phyloP scores from a whole-genome alignment of 1,284 basidiomycete genomes.

The Porogramme epimiltina region DNA sequence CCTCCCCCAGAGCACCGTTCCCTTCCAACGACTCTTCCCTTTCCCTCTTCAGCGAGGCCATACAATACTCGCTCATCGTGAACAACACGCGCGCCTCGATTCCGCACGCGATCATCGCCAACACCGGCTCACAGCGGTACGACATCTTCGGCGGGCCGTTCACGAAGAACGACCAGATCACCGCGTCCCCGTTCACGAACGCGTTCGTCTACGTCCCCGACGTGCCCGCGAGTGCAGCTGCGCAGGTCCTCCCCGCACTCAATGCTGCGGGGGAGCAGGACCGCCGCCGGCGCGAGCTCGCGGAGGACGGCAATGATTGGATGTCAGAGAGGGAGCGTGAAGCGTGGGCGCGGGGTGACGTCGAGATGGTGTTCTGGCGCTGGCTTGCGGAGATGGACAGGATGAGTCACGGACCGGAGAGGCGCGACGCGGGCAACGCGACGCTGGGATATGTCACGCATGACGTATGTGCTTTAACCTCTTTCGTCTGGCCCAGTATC shows the following conservation, averaged over 20 bases:
- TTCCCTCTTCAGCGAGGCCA: slow-evolving; percentile 60
- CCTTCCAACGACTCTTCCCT: slow-evolving; percentile 67
- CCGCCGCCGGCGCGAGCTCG: slow-evolving; percentile 32
- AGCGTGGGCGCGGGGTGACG: slow-evolving; percentile 51
- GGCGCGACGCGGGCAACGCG: slow-evolving; percentile 44
- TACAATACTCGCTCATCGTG: slow-evolving; percentile 56
- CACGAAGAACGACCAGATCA: slow-evolving; percentile 79
- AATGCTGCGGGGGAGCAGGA: slow-evolving; percentile 48
- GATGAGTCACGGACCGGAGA: slow-evolving; percentile 32
- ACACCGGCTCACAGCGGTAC: slow-evolving; percentile 76
- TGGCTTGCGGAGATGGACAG: slow-evolving; percentile 62
- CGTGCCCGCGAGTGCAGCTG: slow-evolving; percentile 50
- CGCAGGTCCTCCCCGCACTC: slow-evolving; percentile 52
- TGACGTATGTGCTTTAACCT: slow-evolving; percentile 49
- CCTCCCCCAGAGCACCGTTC: slow-evolving; percentile 43
- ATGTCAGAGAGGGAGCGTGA: slow-evolving; percentile 31
- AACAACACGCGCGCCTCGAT: slow-evolving; percentile 62
- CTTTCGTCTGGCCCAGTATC: no score
- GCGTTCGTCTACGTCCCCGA: slow-evolving; percentile 60
- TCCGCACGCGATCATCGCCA: slow-evolving; percentile 71
- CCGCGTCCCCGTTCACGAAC: slow-evolving; percentile 66
- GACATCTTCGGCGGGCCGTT: slow-evolving; percentile 72
- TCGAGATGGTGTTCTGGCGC: slow-evolving; percentile 49
- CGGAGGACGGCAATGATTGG: slow-evolving; percentile 30
- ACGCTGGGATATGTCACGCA: slow-evolving; percentile 74